Evolutionary conservation across 2,329 filamentous ascomycete genomes (phyloP), one percentile per base, ranked within the genome.

Genomic region (Apiospora malaysiana): DNA sequence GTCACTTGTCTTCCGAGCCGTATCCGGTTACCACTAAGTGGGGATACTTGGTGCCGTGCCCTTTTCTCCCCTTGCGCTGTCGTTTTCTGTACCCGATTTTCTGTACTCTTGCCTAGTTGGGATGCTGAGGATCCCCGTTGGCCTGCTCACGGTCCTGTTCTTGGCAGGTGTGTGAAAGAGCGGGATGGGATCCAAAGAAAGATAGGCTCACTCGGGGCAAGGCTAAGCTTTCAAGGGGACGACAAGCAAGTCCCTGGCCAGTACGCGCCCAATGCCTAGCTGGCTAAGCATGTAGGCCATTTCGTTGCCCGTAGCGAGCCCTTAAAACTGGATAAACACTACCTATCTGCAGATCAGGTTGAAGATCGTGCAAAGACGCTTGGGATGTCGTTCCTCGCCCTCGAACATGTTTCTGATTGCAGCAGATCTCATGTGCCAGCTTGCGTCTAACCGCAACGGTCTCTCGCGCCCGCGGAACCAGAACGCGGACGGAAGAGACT

Each of bases 1-100:
- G 68, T 69, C 68, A 69, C 37, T 63, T 68, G 45, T 10, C 37
- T 69, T 69, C 68, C 49, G 56, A 63, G n/a, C 68, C 9, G 51
- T 51, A 63, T 69, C 68, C 68, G 68, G 68, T 69, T 42, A 47
- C 68, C 59, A 56, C 51, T 42, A 69, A 25, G 68, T 69, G 68
- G 68, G 68, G 46, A 8, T 40, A 18, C 10, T 21, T n/a, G 27
- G 51, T 40, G 1, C 23, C 27, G 23, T 46, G 21, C 42, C 7
- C n/a, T 45, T 27, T 66, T 16, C 63, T 32, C 43, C 23, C 43
- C 66, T 32, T 67, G 66, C 45, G 21, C 23, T 4, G 8, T 47
- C 42, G 42, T 45, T 14, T 67, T 45, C 23, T 16, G 25, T 27
- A 45, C 65, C 66, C 40, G 56, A 63, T 63, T 63, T 40, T 37